Conservation (phyloP, 2,329 filamentous ascomycete species). For the Aspergillus terreus region DNA sequence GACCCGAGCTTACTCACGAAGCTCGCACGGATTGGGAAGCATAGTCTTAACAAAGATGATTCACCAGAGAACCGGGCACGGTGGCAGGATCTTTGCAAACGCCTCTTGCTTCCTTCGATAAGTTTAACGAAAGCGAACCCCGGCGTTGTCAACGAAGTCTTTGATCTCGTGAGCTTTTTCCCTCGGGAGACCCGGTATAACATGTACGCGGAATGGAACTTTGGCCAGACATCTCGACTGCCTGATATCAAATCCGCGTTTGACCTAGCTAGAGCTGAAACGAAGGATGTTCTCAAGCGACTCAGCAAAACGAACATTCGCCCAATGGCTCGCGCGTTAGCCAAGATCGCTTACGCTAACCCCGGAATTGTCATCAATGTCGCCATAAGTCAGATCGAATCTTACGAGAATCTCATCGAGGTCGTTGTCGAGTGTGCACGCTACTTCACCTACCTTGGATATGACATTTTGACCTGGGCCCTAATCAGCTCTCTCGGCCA, state of each 20-base stretch:
- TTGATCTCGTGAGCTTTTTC: constrained; percentile 75
- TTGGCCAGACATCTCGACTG: constrained; percentile 69
- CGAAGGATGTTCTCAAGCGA: constrained; percentile 80
- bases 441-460: constrained; percentile 88
- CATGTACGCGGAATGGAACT: constrained; percentile 92
- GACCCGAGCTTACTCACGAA: constrained; percentile 76
- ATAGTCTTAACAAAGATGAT: constrained; percentile 66
- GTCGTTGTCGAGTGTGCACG: constrained; percentile 91
- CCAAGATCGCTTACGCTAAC: constrained; percentile 87
- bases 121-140: constrained; percentile 84
- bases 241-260: constrained; percentile 78
- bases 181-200: constrained; percentile 73
- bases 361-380: constrained; percentile 89
- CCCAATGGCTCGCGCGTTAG: constrained; percentile 80
- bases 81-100: constrained; percentile 81
- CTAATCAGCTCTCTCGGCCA: constrained; percentile 69
- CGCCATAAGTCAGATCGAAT: constrained; percentile 84
- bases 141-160: constrained; percentile 79
- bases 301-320: constrained; percentile 83
- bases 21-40: constrained; percentile 76
- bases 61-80: constrained; percentile 68
- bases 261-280: constrained; percentile 70
- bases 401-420: constrained; percentile 91
- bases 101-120: constrained; percentile 80
- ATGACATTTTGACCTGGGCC: constrained; percentile 91